phyloP scores from a whole-genome alignment of 768 basidiomycete genomes.

The Neoboletus brunneissimus region DNA sequence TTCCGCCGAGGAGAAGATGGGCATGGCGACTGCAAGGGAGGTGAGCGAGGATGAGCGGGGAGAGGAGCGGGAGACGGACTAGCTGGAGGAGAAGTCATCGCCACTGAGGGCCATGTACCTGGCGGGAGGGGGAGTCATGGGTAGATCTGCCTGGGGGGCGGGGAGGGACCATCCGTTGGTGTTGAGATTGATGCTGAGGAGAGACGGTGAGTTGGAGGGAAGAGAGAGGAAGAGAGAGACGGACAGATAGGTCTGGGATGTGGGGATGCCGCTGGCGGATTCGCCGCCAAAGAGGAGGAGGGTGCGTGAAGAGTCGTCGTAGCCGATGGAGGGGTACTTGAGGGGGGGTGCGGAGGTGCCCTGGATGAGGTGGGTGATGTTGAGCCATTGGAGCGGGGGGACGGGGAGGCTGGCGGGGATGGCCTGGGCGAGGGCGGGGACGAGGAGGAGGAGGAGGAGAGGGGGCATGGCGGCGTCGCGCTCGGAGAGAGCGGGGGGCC shows the following conservation, averaged over 20 bases:
- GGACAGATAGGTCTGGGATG: conserved; percentile 67
- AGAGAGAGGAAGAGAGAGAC: conserved; percentile 20
- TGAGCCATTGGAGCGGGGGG: conserved; percentile 58
- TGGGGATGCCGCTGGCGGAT: conserved; percentile 59
- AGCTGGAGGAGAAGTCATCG: conserved; percentile 75
- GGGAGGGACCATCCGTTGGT: conserved; percentile 61
- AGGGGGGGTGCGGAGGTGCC: conserved; percentile 59
- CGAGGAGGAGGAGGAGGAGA: conserved; percentile 15
- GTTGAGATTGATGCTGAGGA: conserved; percentile 57
- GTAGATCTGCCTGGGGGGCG: conserved; percentile 47
- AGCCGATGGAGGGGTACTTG: conserved; percentile 70
- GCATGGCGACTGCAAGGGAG: conserved; percentile 57
- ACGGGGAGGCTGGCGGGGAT: conserved; percentile 51
- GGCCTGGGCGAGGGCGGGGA: conserved; percentile 37
- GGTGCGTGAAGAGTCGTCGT: conserved; percentile 45
- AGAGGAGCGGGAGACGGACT: conserved; percentile 46
- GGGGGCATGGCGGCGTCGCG: conserved; percentile 11
- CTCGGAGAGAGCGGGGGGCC: conserved; percentile 27
- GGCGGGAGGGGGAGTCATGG: conserved; percentile 49
- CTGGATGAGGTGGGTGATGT: conserved; percentile 54
- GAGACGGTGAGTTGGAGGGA: conserved; percentile 3
- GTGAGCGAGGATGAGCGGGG: conserved; percentile 18
- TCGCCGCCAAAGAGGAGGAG: conserved; percentile 77
- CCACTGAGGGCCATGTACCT: conserved; percentile 65
- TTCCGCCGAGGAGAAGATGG: conserved; percentile 73